Conservation (phyloP, 2,329 filamentous ascomycete species). For the Penicillium sp. region DNA sequence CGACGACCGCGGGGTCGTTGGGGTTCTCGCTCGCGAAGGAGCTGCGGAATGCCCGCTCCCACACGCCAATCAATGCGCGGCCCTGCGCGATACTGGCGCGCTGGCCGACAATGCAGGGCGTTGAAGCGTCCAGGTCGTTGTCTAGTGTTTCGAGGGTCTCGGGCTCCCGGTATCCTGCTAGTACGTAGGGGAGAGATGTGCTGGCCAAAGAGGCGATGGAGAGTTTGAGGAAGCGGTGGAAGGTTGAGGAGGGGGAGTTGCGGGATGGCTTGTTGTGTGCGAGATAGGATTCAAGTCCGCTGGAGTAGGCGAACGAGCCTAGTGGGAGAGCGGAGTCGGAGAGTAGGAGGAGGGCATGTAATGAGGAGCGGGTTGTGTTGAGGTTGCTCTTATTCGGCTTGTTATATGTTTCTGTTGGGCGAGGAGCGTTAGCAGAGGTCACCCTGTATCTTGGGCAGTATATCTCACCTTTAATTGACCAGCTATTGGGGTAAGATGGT, state of each 20-base stretch:
- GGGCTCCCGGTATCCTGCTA: conserved; percentile 56
- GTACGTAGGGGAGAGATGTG: conserved; percentile 61
- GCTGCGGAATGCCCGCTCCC: conserved; percentile 56
- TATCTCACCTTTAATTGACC: conserved; percentile 9
- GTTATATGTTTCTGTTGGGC: conserved; percentile 4
- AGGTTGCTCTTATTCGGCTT: conserved; percentile 7
- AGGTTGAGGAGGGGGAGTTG: conserved; percentile 42
- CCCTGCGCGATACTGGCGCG: conserved; percentile 64
- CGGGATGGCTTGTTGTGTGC: conserved; percentile 54
- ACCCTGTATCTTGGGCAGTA: neutral
- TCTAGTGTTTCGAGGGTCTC: conserved; percentile 55
- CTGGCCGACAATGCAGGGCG: conserved; percentile 63
- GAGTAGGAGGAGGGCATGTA: conserved; percentile 61
- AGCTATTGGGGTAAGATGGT: conserved; percentile 16
- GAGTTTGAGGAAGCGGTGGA: conserved; percentile 58
- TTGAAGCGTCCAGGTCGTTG: conserved; percentile 65
- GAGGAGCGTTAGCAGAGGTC: conserved; percentile 1
- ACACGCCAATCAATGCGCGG: conserved; percentile 59
- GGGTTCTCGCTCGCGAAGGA: conserved; percentile 28
- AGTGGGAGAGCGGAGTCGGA: conserved; percentile 65
- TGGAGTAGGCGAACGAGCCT: conserved; percentile 67
- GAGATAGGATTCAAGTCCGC: conserved; percentile 64
- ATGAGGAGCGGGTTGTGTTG: conserved; percentile 20
- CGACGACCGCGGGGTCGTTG: conserved; percentile 21
- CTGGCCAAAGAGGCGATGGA: conserved; percentile 60